Base-by-base conservation (phyloP, 371 early-diverging fungal species). In the Mortierella sp. region DNA sequence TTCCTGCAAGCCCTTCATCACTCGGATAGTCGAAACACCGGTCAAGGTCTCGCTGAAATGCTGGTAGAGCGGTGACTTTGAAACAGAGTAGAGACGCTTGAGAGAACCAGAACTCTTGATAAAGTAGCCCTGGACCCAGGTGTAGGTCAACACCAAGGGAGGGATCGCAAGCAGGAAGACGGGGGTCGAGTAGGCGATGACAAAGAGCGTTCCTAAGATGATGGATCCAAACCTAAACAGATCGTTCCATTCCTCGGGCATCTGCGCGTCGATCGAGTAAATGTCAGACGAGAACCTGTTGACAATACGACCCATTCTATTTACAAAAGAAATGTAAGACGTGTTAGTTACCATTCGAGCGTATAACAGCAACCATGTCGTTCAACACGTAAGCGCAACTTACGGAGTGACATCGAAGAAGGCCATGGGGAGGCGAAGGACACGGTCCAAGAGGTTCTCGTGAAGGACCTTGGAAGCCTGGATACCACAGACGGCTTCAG, bases 201-300 rank as follows among this genome's bases (percentile, higher is more conserved):
- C 92, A 21, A 85, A 38, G 7, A 96, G 73, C 0, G 93, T 93
- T n/a, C 93, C 90, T 8, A 90, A 68, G 4, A 96, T 94, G 27
- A 75, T 55, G 49, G 87, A 56, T 2, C 75, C 49, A 72, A 84
- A 81, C 0, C 54, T 56, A 88, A 81, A 76, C 4, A 78, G 63
- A 21, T 78, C 78, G 68, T 78, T 81, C 78, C 74, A 78, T 65
- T 80, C 75, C 6, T 68, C 70, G 24, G 93, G 77, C 3, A 95
- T 81, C 18, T 88, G 81, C 68, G 88, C 88, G 83, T 96, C 96
- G 7, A 97, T 93, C 16, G 94, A 91, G 80, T 94, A 92, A 70
- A 96, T 92, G 87, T 99, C 97, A 49, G 96, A 95, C 80, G 97
- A 95, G 86, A 99, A 97, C 74, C 96, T 91, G 75, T 97, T 94